phyloP scores from a whole-genome alignment of 306 rosid species.

The Glycine tomentella region DNA sequence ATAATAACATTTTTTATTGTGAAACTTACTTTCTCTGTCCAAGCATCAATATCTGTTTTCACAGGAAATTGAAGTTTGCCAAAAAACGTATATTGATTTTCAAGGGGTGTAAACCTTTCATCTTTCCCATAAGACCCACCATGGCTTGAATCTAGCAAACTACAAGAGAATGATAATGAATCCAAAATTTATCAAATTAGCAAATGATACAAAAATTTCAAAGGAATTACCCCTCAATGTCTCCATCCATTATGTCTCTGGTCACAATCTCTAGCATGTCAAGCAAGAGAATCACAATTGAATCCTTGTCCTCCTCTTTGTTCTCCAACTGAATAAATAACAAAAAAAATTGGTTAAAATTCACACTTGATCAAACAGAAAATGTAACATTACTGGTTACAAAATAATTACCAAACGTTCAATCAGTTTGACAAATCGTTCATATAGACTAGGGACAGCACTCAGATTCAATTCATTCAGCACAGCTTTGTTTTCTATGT shows the following conservation, averaged over 20 bases:
- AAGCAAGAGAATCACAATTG: constrained; percentile 89
- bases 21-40: constrained; percentile 87
- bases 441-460: constrained; percentile 74
- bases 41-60: constrained; percentile 70
- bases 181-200: constrained; percentile 34
- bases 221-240: constrained; percentile 65
- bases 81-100: constrained; percentile 67
- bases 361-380: constrained; percentile 31
- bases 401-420: constrained; percentile 72
- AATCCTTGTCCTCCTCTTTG: constrained; percentile 71
- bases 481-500: constrained; percentile 43
- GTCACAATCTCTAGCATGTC: constrained; percentile 97
- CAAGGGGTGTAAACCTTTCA: constrained; percentile 76
- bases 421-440: constrained; percentile 70
- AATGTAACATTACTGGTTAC: constrained; percentile 23
- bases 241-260: constrained; percentile 90
- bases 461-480: constrained; percentile 68
- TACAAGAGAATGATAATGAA: constrained; percentile 49
- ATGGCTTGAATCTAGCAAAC: constrained; percentile 83
- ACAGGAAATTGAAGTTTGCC: constrained; percentile 73
- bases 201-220: constrained; percentile 20
- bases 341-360: constrained; percentile 37
- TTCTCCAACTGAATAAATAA: constrained; percentile 63
- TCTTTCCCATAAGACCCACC: constrained; percentile 70
- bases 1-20: neutral